Evolutionary conservation across 163 green algal genomes (phyloP), one percentile per base, ranked within the genome.

Genomic region (Scenedesmus sp.): DNA sequence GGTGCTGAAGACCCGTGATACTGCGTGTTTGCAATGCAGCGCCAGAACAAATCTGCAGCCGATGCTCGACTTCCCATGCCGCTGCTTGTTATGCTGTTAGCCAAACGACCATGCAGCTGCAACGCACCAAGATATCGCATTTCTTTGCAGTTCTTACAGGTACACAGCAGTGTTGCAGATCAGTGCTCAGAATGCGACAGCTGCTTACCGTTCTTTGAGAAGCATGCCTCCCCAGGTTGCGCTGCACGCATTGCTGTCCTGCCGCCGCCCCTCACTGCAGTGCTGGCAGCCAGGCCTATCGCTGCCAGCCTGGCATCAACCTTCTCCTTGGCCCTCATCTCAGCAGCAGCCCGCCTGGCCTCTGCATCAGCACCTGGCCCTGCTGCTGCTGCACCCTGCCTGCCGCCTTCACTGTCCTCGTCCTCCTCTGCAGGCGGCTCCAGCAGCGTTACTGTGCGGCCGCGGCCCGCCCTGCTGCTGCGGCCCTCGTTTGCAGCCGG

Each of bases 161-260:
- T 46, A 46, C 34, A 46, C 34, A 46, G 34, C 34, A 46, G 34
- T 46, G 34, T 46, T 46, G 34, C 34, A 46, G 34, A 46, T 46
- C 34, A 46, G 34, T 46, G 34, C 34, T 46, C 34, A 46, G 34
- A 46, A 46, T 46, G 34, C 34, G 34, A 46, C 34, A 46, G 10
- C 34, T 70, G 55, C 87, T 70, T 34, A 91, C 87, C 87, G 52
- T 91, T 91, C 6, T 52, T 46, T n/a, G 87, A 91, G 87, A 87
- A 91, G 26, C 55, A 84, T 18, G 81, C 74, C 76, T 91, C 87
- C 0, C 87, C 87, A 23, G 87, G 87, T 46, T 91, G 74, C 26
- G 87, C 74, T 12, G 57, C 76, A 13, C 87, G 87, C 76, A 87
- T 34, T 8, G 76, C 76, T 55, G 87, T 91, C 46, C 85, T 90